Conservation (phyloP, 768 basidiomycete species). For the Hericium coralloides region DNA sequence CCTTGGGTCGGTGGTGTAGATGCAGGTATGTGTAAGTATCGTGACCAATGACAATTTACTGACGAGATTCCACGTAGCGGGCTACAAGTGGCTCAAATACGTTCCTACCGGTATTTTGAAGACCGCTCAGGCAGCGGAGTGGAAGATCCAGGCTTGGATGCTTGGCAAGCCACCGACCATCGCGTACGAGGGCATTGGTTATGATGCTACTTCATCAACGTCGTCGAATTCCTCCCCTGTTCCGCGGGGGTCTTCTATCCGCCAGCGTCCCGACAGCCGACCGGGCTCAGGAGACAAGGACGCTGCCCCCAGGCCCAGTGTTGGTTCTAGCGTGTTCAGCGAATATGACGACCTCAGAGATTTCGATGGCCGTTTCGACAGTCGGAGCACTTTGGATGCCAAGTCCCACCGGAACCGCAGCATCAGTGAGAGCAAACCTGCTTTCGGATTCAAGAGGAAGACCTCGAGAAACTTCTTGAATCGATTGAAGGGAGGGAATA, state of each 20-base stretch:
- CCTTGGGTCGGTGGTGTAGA: constrained; percentile 96
- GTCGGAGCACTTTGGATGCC: constrained; percentile 61
- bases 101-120: constrained; percentile 89
- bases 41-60: constrained; percentile 6
- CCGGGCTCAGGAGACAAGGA: constrained; percentile 25
- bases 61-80: constrained; percentile 32
- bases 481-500: constrained; percentile 43
- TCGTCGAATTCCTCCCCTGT: constrained; percentile 20
- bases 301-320: constrained; percentile 51
- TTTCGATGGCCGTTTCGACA: constrained; percentile 82
- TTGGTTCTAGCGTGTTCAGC: constrained; percentile 66
- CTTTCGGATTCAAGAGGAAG: constrained; percentile 39
- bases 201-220: constrained; percentile 30
- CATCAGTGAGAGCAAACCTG: constrained; percentile 27
- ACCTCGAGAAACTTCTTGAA: constrained; percentile 61
- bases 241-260: constrained; percentile 5
- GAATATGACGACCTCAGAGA: constrained; percentile 85
- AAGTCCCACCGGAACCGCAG: constrained; percentile 22
- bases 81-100: constrained; percentile 96
- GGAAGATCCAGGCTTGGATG: constrained; percentile 96
- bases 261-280: constrained; percentile 9
- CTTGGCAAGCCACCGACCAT: constrained; percentile 90
- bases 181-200: constrained; percentile 81
- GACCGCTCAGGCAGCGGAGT: constrained; percentile 94
- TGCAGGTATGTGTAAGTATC: constrained; percentile 48